Evolutionary conservation across 2,329 filamentous ascomycete species (phyloP).

Genomic region (Ceratocystiopsis brevicomis): DNA sequence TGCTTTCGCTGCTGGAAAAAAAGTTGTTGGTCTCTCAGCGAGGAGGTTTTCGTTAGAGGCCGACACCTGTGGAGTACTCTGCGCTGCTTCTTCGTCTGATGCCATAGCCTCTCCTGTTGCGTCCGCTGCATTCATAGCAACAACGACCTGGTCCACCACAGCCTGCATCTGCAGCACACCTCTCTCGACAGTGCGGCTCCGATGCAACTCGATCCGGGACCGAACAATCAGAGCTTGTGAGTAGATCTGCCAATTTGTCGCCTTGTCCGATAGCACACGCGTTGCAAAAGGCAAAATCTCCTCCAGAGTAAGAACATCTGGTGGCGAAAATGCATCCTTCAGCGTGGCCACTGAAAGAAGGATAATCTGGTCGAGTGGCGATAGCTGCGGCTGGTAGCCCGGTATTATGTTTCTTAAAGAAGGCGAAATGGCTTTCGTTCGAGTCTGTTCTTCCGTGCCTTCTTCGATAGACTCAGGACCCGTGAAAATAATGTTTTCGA

Average conservation of each 20-base stretch:
- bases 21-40: conserved; percentile 43
- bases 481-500: conserved; percentile 71
- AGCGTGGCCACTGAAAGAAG: conserved; percentile 74
- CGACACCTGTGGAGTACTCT: neutral
- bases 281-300: conserved; percentile 83
- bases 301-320: conserved; percentile 74
- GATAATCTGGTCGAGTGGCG: conserved; percentile 75
- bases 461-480: conserved; percentile 10
- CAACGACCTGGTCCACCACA: conserved; percentile 84
- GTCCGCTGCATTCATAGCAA: conserved; percentile 42
- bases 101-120: conserved; percentile 18
- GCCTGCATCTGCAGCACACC: conserved; percentile 86
- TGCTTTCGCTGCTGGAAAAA: conserved; percentile 58
- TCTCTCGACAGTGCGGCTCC: conserved; percentile 71
- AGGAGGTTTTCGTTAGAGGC: no score
- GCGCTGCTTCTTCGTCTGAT: conserved; percentile 13
- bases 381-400: conserved; percentile 62
- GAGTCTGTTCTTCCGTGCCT: conserved; percentile 11
- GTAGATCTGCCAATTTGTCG: conserved; percentile 95
- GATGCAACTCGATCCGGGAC: conserved; percentile 75
- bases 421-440: conserved; percentile 28
- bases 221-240: conserved; percentile 82
- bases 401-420: conserved; percentile 49
- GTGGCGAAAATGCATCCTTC: conserved; percentile 69
- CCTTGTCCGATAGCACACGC: conserved; percentile 70